phyloP scores from a whole-genome alignment of 2,329 filamentous ascomycete species.

The Alternaria solani region DNA sequence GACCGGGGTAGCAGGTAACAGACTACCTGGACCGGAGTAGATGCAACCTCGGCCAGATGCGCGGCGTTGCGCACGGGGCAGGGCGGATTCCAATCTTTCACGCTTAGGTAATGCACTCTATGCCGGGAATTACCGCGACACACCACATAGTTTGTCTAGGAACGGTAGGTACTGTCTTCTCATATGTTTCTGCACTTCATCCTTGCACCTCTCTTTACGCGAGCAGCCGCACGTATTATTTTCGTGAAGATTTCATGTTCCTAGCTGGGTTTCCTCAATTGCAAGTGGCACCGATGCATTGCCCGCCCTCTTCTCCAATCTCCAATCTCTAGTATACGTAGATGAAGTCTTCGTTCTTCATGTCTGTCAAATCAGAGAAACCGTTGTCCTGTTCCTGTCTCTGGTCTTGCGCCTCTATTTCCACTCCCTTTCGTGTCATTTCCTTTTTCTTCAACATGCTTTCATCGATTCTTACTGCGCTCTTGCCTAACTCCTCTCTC shows the following conservation, averaged over 20 bases:
- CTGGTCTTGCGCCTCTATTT: conserved; percentile 20
- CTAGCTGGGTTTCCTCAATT: neutral
- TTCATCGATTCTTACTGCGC: conserved; percentile 39
- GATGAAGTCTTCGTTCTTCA: conserved; percentile 33
- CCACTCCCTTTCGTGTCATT: conserved; percentile 21
- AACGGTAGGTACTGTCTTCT: neutral
- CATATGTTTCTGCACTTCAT: neutral
- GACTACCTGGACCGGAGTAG: neutral
- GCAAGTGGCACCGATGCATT: neutral
- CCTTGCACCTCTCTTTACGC: neutral
- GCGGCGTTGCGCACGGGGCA: neutral
- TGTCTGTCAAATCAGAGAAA: conserved; percentile 31
- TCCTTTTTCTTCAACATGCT: conserved; percentile 45
- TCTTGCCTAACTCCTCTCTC: conserved; percentile 44
- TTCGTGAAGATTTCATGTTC: neutral
- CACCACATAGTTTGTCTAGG: neutral
- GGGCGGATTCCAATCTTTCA: neutral
- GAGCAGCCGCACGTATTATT: neutral
- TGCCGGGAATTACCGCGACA: neutral
- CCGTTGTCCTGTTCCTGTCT: conserved; percentile 23
- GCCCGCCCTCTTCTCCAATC: neutral
- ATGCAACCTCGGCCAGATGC: neutral
- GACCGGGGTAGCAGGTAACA: neutral
- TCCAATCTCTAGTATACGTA: conserved; percentile 8
- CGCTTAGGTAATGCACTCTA: neutral